Base-by-base conservation (phyloP, 1,284 basidiomycete genomes). In the Cryptococcus sp. region DNA sequence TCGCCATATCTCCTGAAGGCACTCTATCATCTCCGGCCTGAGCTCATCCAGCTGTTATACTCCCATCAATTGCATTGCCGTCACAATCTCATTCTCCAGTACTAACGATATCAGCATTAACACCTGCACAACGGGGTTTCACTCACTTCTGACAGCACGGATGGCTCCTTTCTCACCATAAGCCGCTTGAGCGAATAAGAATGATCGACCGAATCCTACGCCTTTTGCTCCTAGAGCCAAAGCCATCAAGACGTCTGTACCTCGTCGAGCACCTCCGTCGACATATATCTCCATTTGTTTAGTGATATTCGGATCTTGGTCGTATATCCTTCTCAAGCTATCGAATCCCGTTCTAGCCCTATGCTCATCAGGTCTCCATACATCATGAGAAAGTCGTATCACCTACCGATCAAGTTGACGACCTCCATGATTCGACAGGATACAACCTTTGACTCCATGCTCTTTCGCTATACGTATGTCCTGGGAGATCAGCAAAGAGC, bases 191-290 rank as follows among this genome's bases (percentile, higher is more conserved):
- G 66, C 63, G 14, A 61, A 75, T 32, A 80, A 55, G 61, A 79
- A 77, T 0, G 78, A 68, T 41, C 79, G 64, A 0, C 80, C 80
- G 7, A 80, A 53, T 1, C 80, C 80, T 3, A 80, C 78, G 0
- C 75, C 79, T 46, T 63, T 76, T 0, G 80, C 80, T 4, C 79
- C 80, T 46, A 81, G 61, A 1, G 76, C 77, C 1, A 80, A 54
- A 5, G 79, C 79, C 66, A 79, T 78, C 31, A 81, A 61, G 4
- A 80, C 77, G 51, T 78, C 77, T 1, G 68, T 72, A 11, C 79
- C 80, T 15, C 79, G 54, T 31, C 78, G 58, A 23, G 78, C 68
- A 1, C 80, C 80, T 4, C 80, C 79, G 52, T 81, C 80, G 52
- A 79, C 60, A 48, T 76, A 80, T 30, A 81, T 67, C 53, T 81